These are phyloP conservation scores for Exophiala viscosa DNA, from an alignment of 2,329 filamentous ascomycete species.

Conservation along the genomic window DNA sequence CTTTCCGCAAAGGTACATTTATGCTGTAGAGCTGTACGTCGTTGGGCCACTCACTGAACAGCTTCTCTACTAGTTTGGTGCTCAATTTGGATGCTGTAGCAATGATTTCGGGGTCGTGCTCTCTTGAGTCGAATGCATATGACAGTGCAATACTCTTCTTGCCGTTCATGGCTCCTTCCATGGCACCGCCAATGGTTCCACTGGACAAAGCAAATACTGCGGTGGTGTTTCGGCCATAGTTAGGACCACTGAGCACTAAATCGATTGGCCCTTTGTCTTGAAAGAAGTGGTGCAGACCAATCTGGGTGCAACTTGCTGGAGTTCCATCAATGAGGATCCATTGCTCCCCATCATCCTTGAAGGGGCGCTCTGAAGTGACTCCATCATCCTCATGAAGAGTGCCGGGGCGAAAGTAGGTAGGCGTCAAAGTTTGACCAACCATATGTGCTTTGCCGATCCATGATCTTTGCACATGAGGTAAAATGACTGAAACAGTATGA, in stretches of 20 bases:
- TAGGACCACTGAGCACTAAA: slow-evolving; percentile 73
- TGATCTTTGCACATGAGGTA: slow-evolving; percentile 86
- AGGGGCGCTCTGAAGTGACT: slow-evolving; percentile 60
- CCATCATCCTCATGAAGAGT: slow-evolving; percentile 62
- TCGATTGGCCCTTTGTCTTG: slow-evolving; percentile 67
- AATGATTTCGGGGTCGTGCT: slow-evolving; percentile 80
- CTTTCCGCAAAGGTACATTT: slow-evolving; percentile 81
- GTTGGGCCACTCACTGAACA: slow-evolving; percentile 69
- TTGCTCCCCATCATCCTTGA: slow-evolving; percentile 59
- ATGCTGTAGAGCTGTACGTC: slow-evolving; percentile 83
- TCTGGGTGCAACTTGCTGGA: slow-evolving; percentile 76
- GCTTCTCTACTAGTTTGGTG: slow-evolving; percentile 72
- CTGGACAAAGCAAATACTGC: slow-evolving; percentile 74
- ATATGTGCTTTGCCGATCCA: slow-evolving; percentile 99
- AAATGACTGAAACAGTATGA: slow-evolving; percentile 84
- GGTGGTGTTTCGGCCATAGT: slow-evolving; percentile 79
- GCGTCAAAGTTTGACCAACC: slow-evolving; percentile 81
- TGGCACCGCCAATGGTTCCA: slow-evolving; percentile 71
- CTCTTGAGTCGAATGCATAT: slow-evolving; percentile 83
- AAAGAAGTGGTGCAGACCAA: slow-evolving; percentile 77
- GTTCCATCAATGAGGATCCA: slow-evolving; percentile 81
- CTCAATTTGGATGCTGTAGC: slow-evolving; percentile 70
- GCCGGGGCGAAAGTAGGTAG: slow-evolving; percentile 73
- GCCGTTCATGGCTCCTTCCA: slow-evolving; percentile 71
- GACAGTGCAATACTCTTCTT: slow-evolving; percentile 73